Conservation (phyloP, 2,329 filamentous ascomycete genomes). For the Dactylellina sp. region DNA sequence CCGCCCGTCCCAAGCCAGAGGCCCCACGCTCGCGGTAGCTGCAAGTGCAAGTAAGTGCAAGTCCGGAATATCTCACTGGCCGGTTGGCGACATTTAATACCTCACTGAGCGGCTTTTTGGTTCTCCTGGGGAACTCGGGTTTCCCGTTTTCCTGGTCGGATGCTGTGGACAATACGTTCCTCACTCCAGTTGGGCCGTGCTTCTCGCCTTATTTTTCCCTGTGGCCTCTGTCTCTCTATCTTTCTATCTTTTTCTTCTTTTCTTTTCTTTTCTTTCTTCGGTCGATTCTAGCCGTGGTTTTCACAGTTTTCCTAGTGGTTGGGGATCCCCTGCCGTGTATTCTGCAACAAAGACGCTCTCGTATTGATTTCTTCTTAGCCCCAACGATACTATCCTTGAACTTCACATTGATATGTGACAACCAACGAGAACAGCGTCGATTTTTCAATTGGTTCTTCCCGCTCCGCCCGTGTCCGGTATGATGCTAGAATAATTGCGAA, state of each 20-base stretch:
- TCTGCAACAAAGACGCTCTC: constrained; percentile 48
- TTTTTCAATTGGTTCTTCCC: constrained; percentile 45
- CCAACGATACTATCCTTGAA: constrained; percentile 53
- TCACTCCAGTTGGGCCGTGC: constrained; percentile 37
- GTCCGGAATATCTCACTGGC: constrained; percentile 56
- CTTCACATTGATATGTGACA: constrained; percentile 46
- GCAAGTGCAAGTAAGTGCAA: no score
- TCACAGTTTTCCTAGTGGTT: constrained; percentile 12
- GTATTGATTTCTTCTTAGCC: constrained; percentile 52
- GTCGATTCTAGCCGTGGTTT: constrained; percentile 2
- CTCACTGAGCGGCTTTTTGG: constrained; percentile 51
- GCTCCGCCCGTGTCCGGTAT: constrained; percentile 45
- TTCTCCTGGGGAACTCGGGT: constrained; percentile 1
- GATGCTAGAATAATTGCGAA: constrained; percentile 55
- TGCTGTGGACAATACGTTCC: constrained; percentile 33
- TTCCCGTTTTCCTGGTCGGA: constrained; percentile 7
- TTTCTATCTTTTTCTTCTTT: constrained; percentile 1
- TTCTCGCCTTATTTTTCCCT: constrained; percentile 38
- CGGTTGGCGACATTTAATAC: constrained; percentile 56
- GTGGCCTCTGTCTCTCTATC: no score
- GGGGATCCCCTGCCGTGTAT: constrained; percentile 38
- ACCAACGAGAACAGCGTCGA: constrained; percentile 39
- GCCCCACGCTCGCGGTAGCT: constrained; percentile 29
- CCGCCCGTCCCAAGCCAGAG: constrained; percentile 35
- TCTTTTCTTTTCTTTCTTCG: constrained; percentile 1